Conservation (phyloP, 805 yeast genomes). For the Monosporozyma unispora region DNA sequence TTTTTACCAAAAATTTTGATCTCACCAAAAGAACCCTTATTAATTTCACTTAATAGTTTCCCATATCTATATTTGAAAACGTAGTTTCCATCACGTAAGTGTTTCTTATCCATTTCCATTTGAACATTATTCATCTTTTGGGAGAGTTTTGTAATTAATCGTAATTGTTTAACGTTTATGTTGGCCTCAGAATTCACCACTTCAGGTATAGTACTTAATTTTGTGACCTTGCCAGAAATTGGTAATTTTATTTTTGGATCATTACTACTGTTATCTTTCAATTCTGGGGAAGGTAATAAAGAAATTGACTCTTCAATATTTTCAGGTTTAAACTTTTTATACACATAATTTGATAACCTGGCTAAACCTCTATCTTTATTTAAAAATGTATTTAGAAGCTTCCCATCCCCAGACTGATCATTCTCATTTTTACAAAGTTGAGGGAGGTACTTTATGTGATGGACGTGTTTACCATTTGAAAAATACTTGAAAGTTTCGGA, state of each 20-base stretch:
- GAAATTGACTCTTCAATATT: background rate
- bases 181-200: conserved; percentile 24
- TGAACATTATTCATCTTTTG: conserved; percentile 30
- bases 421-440: background rate
- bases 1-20: conserved; percentile 70
- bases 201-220: background rate
- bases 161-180: conserved; percentile 42
- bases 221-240: background rate
- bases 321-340: background rate
- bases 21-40: conserved; percentile 95
- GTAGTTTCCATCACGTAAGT: conserved; percentile 7
- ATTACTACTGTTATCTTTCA: background rate
- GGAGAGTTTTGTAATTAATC: conserved; percentile 39
- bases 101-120: background rate
- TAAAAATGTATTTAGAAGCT: background rate
- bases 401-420: background rate
- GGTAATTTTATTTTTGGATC: background rate
- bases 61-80: conserved; percentile 36
- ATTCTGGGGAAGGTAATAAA: background rate
- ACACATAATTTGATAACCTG: background rate
- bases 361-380: background rate
- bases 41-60: conserved; percentile 46
- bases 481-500: background rate
- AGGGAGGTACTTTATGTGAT: background rate
- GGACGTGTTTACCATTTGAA: background rate